These are phyloP conservation scores for Clarireedia hainanense DNA, from an alignment of 2,329 filamentous ascomycete genomes.

Conservation along the genomic window DNA sequence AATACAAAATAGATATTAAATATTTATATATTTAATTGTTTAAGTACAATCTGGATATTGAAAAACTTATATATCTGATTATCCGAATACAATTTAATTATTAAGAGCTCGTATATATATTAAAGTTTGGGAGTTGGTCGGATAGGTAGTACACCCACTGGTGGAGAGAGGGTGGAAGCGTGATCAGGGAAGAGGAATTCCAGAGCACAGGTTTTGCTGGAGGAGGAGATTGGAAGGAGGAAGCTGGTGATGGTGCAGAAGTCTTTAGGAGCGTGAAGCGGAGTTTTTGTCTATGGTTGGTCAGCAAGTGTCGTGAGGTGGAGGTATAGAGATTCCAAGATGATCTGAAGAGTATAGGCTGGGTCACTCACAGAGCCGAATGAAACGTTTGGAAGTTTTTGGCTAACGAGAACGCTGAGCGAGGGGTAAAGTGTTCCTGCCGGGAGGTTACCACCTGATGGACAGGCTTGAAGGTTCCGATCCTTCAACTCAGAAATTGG, in stretches of 20 bases:
- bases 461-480: not conserved
- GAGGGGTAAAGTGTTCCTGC: not conserved
- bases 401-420: not conserved
- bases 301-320: too few relatives aligned
- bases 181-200: constrained; percentile 13
- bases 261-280: constrained; percentile 12
- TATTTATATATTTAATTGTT: too few relatives aligned
- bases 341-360: not conserved
- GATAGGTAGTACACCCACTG: too few relatives aligned
- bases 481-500: not conserved
- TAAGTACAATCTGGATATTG: too few relatives aligned
- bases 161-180: not conserved
- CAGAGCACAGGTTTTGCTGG: constrained; percentile 12
- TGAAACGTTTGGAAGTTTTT: not conserved
- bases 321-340: too few relatives aligned
- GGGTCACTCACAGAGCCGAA: not conserved
- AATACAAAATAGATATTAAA: too few relatives aligned
- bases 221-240: constrained; percentile 9
- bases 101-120: too few relatives aligned
- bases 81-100: too few relatives aligned
- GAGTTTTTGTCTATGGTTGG: not conserved
- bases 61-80: too few relatives aligned
- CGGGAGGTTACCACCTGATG: not conserved
- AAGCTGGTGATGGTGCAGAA: constrained; percentile 17
- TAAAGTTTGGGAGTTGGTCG: too few relatives aligned